Conservation (phyloP, 495 filamentous ascomycete genomes). For the Penicillium coprophilum region DNA sequence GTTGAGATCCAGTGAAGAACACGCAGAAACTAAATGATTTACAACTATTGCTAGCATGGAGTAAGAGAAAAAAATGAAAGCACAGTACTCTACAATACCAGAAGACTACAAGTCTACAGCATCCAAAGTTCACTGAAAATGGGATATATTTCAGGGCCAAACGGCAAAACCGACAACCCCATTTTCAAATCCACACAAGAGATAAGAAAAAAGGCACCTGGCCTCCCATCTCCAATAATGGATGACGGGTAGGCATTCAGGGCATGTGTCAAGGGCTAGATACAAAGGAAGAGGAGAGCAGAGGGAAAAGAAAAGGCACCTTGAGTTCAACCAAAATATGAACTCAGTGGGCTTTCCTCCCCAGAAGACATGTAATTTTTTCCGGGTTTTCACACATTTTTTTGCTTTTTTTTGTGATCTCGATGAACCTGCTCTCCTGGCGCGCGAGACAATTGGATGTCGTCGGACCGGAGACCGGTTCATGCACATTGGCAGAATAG, state of each 20-base stretch:
- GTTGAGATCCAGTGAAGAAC: neutral
- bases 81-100: neutral
- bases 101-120: neutral
- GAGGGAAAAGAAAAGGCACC: conserved; percentile 13
- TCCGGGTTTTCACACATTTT: conserved; percentile 34
- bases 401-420: conserved; percentile 39
- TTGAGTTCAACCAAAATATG: conserved; percentile 5
- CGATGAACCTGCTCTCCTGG: neutral
- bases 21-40: neutral
- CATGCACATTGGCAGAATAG: neutral
- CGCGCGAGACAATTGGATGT: neutral
- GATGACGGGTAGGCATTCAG: conserved; percentile 6
- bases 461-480: neutral
- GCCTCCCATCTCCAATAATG: conserved; percentile 1
- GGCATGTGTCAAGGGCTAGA: conserved; percentile 23
- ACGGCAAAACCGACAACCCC: conserved; percentile 10
- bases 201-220: conserved; percentile 16
- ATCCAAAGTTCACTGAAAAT: conserved; percentile 17
- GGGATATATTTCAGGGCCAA: conserved; percentile 26
- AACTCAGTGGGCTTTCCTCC: conserved; percentile 14
- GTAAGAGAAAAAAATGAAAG: neutral
- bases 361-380: conserved; percentile 31
- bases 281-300: conserved; percentile 26
- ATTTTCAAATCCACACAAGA: conserved; percentile 28
- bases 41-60: neutral